Conservation (phyloP, 2,329 filamentous ascomycete genomes). For the Aspergillus sp. region DNA sequence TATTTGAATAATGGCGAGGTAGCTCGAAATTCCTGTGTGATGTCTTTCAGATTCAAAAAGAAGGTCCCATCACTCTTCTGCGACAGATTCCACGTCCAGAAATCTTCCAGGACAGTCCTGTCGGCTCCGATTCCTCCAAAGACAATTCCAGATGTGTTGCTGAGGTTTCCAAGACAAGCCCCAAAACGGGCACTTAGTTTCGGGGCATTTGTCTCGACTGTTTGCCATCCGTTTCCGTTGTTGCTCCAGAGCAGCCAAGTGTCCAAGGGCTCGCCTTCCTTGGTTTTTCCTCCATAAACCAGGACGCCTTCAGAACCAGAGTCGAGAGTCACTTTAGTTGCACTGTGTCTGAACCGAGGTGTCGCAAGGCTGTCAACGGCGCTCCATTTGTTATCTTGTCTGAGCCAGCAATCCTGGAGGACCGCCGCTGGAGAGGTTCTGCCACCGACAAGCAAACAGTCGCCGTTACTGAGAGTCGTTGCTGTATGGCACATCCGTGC, state of each 20-base stretch:
- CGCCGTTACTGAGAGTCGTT: conserved; percentile 56
- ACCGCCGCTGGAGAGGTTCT: conserved; percentile 68
- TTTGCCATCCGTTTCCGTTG: conserved; percentile 46
- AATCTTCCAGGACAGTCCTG: conserved; percentile 58
- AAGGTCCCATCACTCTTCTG: conserved; percentile 28
- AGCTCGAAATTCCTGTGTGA: conserved; percentile 18
- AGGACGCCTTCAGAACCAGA: conserved; percentile 45
- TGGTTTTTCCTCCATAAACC: conserved; percentile 59
- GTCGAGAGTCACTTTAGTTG: conserved; percentile 42
- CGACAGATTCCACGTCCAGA: conserved; percentile 61
- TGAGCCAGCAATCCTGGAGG: conserved; percentile 71
- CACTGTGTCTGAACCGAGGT: conserved; percentile 72
- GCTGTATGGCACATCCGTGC: conserved; percentile 70
- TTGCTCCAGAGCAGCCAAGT: conserved; percentile 53
- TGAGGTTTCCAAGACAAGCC: conserved; percentile 42
- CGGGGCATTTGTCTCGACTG: conserved; percentile 28
- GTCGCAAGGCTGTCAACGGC: conserved; percentile 60
- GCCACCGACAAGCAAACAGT: conserved; percentile 68
- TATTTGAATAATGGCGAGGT: conserved; percentile 24
- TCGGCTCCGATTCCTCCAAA: conserved; percentile 66
- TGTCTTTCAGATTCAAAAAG: conserved; percentile 19
- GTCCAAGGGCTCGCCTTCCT: conserved; percentile 44
- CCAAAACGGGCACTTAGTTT: conserved; percentile 52
- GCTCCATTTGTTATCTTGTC: conserved; percentile 60
- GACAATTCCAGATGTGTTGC: conserved; percentile 55